These are phyloP conservation scores for Glycine soja DNA, from an alignment of 306 rosid genomes.

Conservation along the genomic window DNA sequence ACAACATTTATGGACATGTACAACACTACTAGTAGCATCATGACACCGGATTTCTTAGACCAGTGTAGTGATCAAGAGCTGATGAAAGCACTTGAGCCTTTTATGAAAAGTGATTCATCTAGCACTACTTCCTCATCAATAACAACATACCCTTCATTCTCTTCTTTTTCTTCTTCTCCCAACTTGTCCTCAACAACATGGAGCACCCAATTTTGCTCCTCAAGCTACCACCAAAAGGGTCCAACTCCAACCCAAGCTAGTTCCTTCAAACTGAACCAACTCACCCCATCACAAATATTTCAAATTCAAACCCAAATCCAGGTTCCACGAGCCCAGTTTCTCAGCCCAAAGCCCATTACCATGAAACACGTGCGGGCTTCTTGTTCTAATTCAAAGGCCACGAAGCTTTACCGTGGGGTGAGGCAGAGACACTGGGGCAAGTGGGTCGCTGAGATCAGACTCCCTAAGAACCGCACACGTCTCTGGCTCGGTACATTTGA, in stretches of 20 bases:
- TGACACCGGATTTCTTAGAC: slow-evolving; percentile 52
- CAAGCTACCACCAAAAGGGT: background rate
- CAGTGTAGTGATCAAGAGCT: slow-evolving; percentile 59
- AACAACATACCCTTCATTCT: background rate
- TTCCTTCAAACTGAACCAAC: slow-evolving; percentile 66
- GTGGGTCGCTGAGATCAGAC: slow-evolving; percentile 94
- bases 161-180: slow-evolving; percentile 38
- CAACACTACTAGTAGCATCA: slow-evolving; percentile 34
- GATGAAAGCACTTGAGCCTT: slow-evolving; percentile 74
- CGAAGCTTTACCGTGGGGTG: slow-evolving; percentile 77
- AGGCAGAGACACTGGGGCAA: slow-evolving; percentile 91
- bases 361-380: slow-evolving; percentile 55
- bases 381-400: slow-evolving; percentile 49
- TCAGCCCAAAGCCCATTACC: slow-evolving; percentile 57
- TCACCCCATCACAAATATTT: slow-evolving; percentile 65
- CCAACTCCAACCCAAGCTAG: slow-evolving; percentile 34
- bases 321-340: slow-evolving; percentile 31
- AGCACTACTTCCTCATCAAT: background rate
- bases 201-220: too few species aligned
- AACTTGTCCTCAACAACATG: slow-evolving; percentile 33
- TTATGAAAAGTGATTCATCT: slow-evolving; percentile 62
- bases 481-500: slow-evolving; percentile 92
- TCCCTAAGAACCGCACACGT: slow-evolving; percentile 82
- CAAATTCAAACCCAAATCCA: slow-evolving; percentile 47
- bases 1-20: slow-evolving; percentile 59